phyloP scores from a whole-genome alignment of 805 yeast genomes.

The Saccharomycopsis synnaedendra region DNA sequence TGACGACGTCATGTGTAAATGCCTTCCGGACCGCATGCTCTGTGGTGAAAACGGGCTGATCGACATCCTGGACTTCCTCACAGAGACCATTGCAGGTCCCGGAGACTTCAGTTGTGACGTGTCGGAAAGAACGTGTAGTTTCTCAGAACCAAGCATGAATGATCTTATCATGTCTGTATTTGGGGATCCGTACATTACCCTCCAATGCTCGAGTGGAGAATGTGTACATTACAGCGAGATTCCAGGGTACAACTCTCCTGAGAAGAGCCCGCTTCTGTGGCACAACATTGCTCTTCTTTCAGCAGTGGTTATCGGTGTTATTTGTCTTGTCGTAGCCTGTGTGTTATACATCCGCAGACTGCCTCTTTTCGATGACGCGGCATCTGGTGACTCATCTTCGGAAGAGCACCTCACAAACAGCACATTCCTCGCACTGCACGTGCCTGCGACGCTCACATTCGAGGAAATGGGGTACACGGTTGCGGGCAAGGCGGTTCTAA shows the following conservation, averaged over 20 bases:
- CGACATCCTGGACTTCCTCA: constrained; percentile 84
- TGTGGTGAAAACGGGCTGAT: constrained; percentile 94
- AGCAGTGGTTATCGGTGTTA: constrained; percentile 28
- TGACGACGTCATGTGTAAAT: constrained; percentile 68
- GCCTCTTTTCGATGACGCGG: constrained; percentile 37
- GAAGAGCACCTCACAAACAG: constrained; percentile 25
- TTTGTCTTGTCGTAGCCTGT: constrained; percentile 29
- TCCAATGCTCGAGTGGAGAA: constrained; percentile 77
- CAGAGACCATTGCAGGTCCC: constrained; percentile 86
- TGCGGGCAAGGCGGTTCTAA: constrained; percentile 39
- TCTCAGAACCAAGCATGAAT: constrained; percentile 94
- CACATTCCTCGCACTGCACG: constrained; percentile 41
- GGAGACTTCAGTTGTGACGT: constrained; percentile 83
- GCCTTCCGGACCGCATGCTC: constrained; percentile 84
- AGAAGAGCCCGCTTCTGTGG: constrained; percentile 29
- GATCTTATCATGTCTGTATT: constrained; percentile 81
- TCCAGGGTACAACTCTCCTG: constrained; percentile 78
- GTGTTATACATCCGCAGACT: constrained; percentile 44
- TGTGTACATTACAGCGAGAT: constrained; percentile 87
- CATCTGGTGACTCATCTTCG: constrained; percentile 14
- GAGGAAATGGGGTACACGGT: constrained; percentile 55
- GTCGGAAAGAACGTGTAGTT: constrained; percentile 48
- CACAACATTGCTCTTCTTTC: constrained; percentile 36
- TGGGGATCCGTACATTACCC: constrained; percentile 86
- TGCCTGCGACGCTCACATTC: constrained; percentile 68